Base-by-base conservation (phyloP, 306 rosid genomes). In the Vachellia pachyceras region DNA sequence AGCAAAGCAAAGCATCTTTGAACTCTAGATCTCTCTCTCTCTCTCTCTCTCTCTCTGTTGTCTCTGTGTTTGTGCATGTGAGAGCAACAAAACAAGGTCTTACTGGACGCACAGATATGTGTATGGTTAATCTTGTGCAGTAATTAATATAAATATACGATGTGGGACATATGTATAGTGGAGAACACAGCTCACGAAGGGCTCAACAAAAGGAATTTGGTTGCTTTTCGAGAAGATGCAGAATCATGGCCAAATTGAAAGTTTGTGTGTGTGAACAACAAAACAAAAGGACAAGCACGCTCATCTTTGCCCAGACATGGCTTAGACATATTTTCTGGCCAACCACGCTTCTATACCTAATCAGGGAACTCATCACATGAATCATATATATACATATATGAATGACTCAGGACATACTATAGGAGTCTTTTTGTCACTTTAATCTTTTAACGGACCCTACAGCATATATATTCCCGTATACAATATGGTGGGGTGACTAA, bases 321-420 rank as follows among this genome's bases (percentile, higher is more conserved):
- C 65, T 22, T 60, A 80, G 89, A 86, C 89, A 57, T 40, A 77
- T 80, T 80, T 73, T 83, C 73, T 64, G 83, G 87, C 89, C 86
- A 86, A 80, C 80, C 80, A 77, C 80, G 80, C 70, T 69, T 79
- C 82, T 35, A 70, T 80, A 73, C 82, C 89, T 86, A 85, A 82
- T 69, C 37, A 69, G 69, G 81, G 79, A 86, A 66, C 86, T 82
- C 82, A 18, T 66, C 72, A 66, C 72, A 66, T 66, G 72, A 66
- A 36, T 66, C 46, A 29, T 29, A 29, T 29, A 29, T 29, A 29
- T 49, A 79, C 81, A 8, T 8, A 20, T n/a, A 79, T 75, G 73
- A 75, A 86, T 86, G 73, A 75, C 79, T 82, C 72, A 79, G 64
- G 18, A 47, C 54, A 13, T 75, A 67, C 76, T 73, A 29, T 29